A percentile compares a stretch with the other conserved stretches of the same genome.
phyloP scores from a whole-genome alignment of 352 stramenopile species.

The Globisporangium radiosum region DNA sequence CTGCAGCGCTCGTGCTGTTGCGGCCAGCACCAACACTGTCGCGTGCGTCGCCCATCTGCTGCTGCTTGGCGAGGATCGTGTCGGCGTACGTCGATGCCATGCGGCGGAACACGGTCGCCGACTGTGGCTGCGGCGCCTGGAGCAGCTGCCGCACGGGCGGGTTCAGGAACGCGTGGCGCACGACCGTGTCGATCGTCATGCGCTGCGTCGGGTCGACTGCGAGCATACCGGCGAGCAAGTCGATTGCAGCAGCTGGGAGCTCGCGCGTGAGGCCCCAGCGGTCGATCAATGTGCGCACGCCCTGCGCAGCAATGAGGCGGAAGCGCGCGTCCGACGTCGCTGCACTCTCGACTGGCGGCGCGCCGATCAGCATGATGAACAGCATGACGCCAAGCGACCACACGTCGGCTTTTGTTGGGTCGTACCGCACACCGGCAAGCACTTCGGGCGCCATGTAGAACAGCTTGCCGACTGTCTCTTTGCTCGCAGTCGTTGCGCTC shows the following conservation, averaged over 20 bases:
- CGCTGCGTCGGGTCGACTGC: slow-evolving; percentile 47
- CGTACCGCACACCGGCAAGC: slow-evolving; percentile 47
- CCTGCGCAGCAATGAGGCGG: slow-evolving; percentile 50
- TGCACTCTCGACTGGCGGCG: slow-evolving; percentile 58
- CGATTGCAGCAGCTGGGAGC: slow-evolving; percentile 41
- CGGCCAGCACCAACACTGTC: not conserved
- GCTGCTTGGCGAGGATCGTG: slow-evolving; percentile 13
- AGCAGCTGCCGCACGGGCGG: slow-evolving; percentile 4
- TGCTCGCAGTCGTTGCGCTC: slow-evolving; percentile 28
- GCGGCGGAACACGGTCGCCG: slow-evolving; percentile 12
- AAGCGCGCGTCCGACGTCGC: slow-evolving; percentile 51
- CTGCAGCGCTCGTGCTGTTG: not conserved
- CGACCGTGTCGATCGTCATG: slow-evolving; percentile 52
- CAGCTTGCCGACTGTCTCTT: slow-evolving; percentile 73
- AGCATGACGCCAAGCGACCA: slow-evolving; percentile 85
- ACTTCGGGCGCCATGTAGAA: slow-evolving; percentile 86
- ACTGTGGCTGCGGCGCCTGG: not conserved
- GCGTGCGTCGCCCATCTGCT: slow-evolving; percentile 7
- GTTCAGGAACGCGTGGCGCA: slow-evolving; percentile 53
- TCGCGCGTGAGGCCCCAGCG: slow-evolving; percentile 61
- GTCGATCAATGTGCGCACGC: slow-evolving; percentile 52
- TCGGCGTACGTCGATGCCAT: slow-evolving; percentile 24
- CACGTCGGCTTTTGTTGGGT: slow-evolving; percentile 73
- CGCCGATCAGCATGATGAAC: slow-evolving; percentile 76
- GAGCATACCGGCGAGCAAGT: slow-evolving; percentile 60